A percentile compares a stretch with the other conserved stretches of the same genome.
Conservation (phyloP, 148 eudicot genomes). For the Linanthus parryae region DNA sequence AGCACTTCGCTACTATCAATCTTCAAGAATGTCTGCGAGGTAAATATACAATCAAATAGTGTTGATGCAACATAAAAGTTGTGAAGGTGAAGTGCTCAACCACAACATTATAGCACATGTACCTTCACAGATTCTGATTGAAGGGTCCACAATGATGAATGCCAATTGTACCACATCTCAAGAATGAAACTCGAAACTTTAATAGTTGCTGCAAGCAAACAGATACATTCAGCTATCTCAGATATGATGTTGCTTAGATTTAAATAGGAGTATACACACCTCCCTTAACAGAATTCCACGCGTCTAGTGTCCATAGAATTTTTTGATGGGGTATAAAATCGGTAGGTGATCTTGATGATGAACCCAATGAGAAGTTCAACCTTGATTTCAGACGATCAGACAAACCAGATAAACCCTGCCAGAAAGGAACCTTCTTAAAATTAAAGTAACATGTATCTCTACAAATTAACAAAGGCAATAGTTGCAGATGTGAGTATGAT, state of each 20-base stretch:
- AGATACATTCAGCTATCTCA: conserved; percentile 5
- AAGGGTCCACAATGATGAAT: conserved; percentile 64
- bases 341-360: conserved; percentile 71
- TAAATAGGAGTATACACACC: conserved; percentile 34
- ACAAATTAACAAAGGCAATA: neutral
- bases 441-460: conserved; percentile 4
- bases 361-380: conserved; percentile 37
- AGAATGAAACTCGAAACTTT: conserved; percentile 51
- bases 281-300: conserved; percentile 39
- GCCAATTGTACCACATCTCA: conserved; percentile 97
- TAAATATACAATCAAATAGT: neutral
- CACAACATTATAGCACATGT: neutral
- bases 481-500: no score
- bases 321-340: conserved; percentile 74
- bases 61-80: neutral
- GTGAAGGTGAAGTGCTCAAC: neutral
- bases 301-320: conserved; percentile 61
- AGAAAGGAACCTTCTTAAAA: neutral
- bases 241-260: neutral
- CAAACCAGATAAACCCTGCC: conserved; percentile 45
- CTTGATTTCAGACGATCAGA: conserved; percentile 34
- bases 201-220: conserved; percentile 32
- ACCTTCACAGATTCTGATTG: conserved; percentile 41
- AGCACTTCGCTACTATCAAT: conserved; percentile 22
- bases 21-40: conserved; percentile 29